phyloP scores from a whole-genome alignment of 371 early-diverging fungal species.

The Rhizopus microsporus region DNA sequence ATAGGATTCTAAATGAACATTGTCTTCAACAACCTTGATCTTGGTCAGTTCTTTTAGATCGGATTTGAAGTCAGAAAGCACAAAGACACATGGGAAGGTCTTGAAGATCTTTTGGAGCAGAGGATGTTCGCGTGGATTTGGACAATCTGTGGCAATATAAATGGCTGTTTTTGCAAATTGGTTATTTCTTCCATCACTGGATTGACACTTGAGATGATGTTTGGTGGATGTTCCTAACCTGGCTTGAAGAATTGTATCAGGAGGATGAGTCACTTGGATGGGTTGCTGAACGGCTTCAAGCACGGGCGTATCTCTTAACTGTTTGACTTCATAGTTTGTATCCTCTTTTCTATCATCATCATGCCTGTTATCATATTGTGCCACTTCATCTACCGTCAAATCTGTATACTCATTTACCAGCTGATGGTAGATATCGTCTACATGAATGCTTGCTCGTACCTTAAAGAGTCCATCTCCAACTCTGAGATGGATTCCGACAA shows the following conservation, averaged over 20 bases:
- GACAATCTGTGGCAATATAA: constrained; percentile 64
- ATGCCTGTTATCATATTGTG: constrained; percentile 33
- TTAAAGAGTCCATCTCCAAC: constrained; percentile 60
- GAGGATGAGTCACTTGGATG: constrained; percentile 34
- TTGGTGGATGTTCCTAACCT: background rate
- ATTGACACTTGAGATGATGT: constrained; percentile 9
- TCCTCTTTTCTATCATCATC: constrained; percentile 44
- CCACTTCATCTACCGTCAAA: constrained; percentile 34
- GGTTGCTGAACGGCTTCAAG: constrained; percentile 14
- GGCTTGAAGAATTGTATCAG: constrained; percentile 9
- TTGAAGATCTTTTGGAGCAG: constrained; percentile 57
- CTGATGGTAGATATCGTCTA: constrained; percentile 49
- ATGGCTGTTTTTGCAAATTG: constrained; percentile 39
- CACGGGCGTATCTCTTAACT: constrained; percentile 1
- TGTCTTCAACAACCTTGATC: constrained; percentile 50
- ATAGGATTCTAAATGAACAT: constrained; percentile 55
- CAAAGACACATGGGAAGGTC: constrained; percentile 64
- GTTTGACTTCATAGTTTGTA: constrained; percentile 47
- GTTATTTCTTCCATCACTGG: constrained; percentile 17
- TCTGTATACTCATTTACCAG: constrained; percentile 44
- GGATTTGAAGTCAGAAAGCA: constrained; percentile 53
- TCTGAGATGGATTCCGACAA: constrained; percentile 58
- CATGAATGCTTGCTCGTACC: constrained; percentile 40
- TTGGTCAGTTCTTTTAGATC: constrained; percentile 45
- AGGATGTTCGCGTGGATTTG: constrained; percentile 55